Evolutionary conservation across 2,329 filamentous ascomycete species (phyloP).

Genomic region (Dactylella cylindrospora): DNA sequence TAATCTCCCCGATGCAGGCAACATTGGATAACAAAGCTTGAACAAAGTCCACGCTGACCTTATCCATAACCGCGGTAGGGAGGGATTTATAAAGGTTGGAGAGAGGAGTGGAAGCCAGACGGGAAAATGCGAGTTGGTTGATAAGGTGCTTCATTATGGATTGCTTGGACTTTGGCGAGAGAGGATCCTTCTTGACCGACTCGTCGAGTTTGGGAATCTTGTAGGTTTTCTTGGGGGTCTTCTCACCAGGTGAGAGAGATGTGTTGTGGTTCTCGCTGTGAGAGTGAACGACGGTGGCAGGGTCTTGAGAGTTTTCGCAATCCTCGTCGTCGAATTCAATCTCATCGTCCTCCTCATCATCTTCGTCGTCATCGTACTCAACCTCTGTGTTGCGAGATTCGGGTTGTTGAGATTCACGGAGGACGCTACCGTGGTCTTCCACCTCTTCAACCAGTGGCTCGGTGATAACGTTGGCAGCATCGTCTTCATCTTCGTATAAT

Average conservation of each 20-base stretch:
- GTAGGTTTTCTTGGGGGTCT: conserved; percentile 16
- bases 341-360: conserved; percentile 81
- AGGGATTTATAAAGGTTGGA: conserved; percentile 87
- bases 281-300: background rate
- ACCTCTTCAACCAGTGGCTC: conserved; percentile 9
- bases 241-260: conserved; percentile 2
- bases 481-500: conserved; percentile 49
- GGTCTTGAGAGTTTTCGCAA: too few species aligned
- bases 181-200: conserved; percentile 53
- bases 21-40: conserved; percentile 72
- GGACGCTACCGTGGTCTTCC: conserved; percentile 13
- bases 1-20: conserved; percentile 81
- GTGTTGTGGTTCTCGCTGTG: conserved; percentile 20
- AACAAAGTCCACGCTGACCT: conserved; percentile 66
- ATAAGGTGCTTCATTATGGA: conserved; percentile 79
- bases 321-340: conserved; percentile 8
- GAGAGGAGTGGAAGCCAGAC: conserved; percentile 84
- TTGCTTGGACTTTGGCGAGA: conserved; percentile 53
- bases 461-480: conserved; percentile 14
- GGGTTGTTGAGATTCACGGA: conserved; percentile 39
- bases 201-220: conserved; percentile 37
- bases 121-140: conserved; percentile 94
- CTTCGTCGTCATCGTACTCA: conserved; percentile 73
- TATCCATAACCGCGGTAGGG: conserved; percentile 59
- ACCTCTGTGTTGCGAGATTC: conserved; percentile 50